phyloP scores from a whole-genome alignment of 2,329 filamentous ascomycete genomes.

The Alternaria ethzedia region DNA sequence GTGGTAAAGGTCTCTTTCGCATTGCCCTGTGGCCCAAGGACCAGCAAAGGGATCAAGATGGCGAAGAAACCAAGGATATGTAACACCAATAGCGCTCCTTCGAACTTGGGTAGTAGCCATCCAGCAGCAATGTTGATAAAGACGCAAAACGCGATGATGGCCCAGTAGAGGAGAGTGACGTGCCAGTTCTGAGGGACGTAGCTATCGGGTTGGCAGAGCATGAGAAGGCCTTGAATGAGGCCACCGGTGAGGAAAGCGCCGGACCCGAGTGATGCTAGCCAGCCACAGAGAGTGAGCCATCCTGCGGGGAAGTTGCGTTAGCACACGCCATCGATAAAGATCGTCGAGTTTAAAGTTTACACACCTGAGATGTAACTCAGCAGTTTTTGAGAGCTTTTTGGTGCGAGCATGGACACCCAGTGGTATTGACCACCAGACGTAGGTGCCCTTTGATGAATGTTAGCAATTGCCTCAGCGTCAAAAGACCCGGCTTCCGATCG shows the following conservation, averaged over 20 bases:
- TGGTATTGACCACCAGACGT: constrained; percentile 46
- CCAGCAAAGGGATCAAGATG: constrained; percentile 55
- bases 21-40: constrained; percentile 49
- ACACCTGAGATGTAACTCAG: constrained; percentile 51
- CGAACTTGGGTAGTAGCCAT: constrained; percentile 54
- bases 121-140: constrained; percentile 54
- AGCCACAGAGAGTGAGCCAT: constrained; percentile 52
- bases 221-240: constrained; percentile 40
- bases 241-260: constrained; percentile 34
- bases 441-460: constrained; percentile 19
- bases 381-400: constrained; percentile 43
- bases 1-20: constrained; percentile 53
- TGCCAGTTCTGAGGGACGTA: constrained; percentile 56
- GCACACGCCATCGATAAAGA: neutral
- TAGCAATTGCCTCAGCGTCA: neutral
- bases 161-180: constrained; percentile 57
- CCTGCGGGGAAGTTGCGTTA: constrained; percentile 25
- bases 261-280: constrained; percentile 46
- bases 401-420: constrained; percentile 51
- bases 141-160: constrained; percentile 48
- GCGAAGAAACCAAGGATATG: constrained; percentile 60
- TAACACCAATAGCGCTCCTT: constrained; percentile 55
- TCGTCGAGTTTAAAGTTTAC: neutral
- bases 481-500: no score
- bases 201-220: constrained; percentile 44